Percentiles rank a stretch among this genome's conserved stretches.
phyloP scores from a whole-genome alignment of 1,284 basidiomycete species.

The Cryptococcus sp. region DNA sequence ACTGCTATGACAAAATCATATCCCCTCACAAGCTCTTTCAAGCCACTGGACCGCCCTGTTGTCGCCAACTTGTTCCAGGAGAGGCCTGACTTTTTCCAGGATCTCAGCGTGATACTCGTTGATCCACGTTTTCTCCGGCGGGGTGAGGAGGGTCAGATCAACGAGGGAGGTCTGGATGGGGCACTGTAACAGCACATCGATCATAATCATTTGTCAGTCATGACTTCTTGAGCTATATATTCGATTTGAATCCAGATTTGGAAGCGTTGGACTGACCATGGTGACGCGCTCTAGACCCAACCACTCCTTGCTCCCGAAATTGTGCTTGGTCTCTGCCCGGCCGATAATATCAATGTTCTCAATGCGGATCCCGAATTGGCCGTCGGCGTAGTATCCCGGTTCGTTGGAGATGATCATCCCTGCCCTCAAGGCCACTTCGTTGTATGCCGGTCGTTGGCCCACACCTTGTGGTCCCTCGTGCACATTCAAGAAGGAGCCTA shows the following conservation, averaged over 20 bases:
- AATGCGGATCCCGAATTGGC: slow-evolving; percentile 88
- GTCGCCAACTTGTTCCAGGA: slow-evolving; percentile 64
- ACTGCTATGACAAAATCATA: too few relatives aligned
- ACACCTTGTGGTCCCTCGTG: slow-evolving; percentile 93
- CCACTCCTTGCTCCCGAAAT: slow-evolving; percentile 82
- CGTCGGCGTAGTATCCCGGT: slow-evolving; percentile 92
- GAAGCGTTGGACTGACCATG: slow-evolving; percentile 63
- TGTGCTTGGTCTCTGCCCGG: slow-evolving; percentile 70
- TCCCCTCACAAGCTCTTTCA: slow-evolving; percentile 59
- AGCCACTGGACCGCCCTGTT: slow-evolving; percentile 75
- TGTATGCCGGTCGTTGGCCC: slow-evolving; percentile 67
- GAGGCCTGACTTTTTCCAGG: slow-evolving; percentile 71
- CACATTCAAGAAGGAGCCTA: slow-evolving; percentile 89
- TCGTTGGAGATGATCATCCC: slow-evolving; percentile 92
- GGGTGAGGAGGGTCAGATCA: slow-evolving; percentile 65
- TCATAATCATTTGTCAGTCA: not conserved
- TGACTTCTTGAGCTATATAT: not conserved
- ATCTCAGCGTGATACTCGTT: slow-evolving; percentile 82
- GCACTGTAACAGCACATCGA: slow-evolving; percentile 56
- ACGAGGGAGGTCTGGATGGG: slow-evolving; percentile 88
- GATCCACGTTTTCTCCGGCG: slow-evolving; percentile 75
- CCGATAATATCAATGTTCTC: slow-evolving; percentile 83
- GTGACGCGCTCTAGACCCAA: slow-evolving; percentile 83
- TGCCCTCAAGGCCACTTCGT: slow-evolving; percentile 67
- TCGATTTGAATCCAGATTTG: slow-evolving; percentile 6